Percentiles rank a stretch among this genome's conserved stretches.
These are phyloP conservation scores for Bothriochloa decipiens DNA, from an alignment of 176 grass and related monocot species.

Conservation along the genomic window DNA sequence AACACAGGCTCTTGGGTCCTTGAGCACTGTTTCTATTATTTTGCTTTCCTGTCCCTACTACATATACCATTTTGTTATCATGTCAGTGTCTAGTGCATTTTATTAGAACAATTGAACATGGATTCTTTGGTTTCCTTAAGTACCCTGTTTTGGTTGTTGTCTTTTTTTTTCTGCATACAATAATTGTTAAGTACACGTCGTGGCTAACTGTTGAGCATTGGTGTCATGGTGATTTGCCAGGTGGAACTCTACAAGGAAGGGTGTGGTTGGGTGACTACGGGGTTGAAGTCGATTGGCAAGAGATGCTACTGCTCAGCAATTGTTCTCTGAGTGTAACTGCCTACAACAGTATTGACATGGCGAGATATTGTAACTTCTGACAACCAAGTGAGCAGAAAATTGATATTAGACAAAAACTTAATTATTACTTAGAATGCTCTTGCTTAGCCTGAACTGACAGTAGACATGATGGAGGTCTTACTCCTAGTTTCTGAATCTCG, in stretches of 20 bases:
- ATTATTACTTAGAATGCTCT: not conserved
- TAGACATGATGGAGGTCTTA: too few relatives aligned
- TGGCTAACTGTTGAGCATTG: not conserved
- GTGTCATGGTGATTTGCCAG: slow-evolving; percentile 39
- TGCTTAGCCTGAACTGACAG: slow-evolving; percentile 20
- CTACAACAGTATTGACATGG: not conserved
- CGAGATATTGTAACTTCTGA: slow-evolving; percentile 4
- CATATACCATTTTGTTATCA: not conserved
- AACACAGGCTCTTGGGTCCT: not conserved
- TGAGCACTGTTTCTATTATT: not conserved
- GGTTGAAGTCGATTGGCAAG: slow-evolving; percentile 54
- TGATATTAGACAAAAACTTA: not conserved
- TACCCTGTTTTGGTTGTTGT: not conserved
- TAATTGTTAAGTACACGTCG: not conserved
- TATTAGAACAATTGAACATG: not conserved
- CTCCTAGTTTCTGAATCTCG: too few relatives aligned
- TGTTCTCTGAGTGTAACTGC: slow-evolving; percentile 43
- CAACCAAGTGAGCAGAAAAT: not conserved
- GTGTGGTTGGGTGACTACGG: slow-evolving; percentile 54
- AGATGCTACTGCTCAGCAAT: slow-evolving; percentile 65
- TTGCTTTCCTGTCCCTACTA: not conserved
- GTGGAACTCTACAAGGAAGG: slow-evolving; percentile 80
- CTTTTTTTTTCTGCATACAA: too few relatives aligned
- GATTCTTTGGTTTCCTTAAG: not conserved
- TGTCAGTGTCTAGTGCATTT: not conserved